phyloP scores from a whole-genome alignment of 2,329 filamentous ascomycete species.

The Penicillium paneum region DNA sequence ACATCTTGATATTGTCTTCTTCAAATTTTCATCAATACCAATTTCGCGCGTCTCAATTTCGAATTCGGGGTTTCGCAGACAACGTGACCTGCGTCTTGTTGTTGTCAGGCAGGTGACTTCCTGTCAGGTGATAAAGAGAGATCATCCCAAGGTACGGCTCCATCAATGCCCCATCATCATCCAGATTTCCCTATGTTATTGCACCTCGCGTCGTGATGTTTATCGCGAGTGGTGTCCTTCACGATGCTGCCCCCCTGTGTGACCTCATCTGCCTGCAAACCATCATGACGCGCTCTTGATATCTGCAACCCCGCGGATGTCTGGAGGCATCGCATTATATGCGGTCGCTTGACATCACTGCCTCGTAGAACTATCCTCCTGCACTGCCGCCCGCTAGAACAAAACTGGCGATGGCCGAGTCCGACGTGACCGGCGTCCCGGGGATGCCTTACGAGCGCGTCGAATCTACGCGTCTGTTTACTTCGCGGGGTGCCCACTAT shows the following conservation, averaged over 20 bases:
- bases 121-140: constrained; percentile 44
- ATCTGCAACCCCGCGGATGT: constrained; percentile 5
- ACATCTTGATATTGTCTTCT: neutral
- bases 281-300: constrained; percentile 30
- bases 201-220: constrained; percentile 14
- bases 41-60: constrained; percentile 25
- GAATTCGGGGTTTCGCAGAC: constrained; percentile 28
- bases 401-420: neutral
- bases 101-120: constrained; percentile 44
- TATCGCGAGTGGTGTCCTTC: constrained; percentile 9
- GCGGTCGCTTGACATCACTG: neutral
- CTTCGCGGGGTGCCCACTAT: constrained; percentile 15
- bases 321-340: neutral
- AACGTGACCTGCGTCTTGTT: constrained; percentile 34
- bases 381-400: neutral
- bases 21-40: constrained; percentile 13
- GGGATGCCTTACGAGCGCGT: constrained; percentile 24
- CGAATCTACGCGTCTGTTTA: constrained; percentile 29
- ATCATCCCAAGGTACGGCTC: constrained; percentile 38
- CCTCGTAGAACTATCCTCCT: constrained; percentile 2
- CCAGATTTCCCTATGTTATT: constrained; percentile 16
- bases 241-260: constrained; percentile 21
- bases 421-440: constrained; percentile 1
- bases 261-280: constrained; percentile 25
- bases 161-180: constrained; percentile 18